phyloP scores from a whole-genome alignment of 495 filamentous ascomycete species.

The Penicillium simplicissimum region DNA sequence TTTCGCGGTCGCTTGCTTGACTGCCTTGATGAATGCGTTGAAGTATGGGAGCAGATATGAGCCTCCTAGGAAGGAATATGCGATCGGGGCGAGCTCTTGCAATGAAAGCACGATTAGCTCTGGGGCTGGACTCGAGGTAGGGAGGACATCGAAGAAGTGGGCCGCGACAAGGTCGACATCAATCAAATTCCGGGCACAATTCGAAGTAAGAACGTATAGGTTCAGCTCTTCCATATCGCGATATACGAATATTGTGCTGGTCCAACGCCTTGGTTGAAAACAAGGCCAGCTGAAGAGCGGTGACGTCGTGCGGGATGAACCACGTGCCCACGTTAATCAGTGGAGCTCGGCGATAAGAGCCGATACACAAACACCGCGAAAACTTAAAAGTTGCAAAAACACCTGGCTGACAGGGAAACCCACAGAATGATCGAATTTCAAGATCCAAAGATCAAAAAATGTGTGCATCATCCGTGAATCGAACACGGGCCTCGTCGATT shows the following conservation, averaged over 20 bases:
- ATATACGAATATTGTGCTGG: background rate
- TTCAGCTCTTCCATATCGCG: slow-evolving; percentile 48
- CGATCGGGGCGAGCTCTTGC: slow-evolving; percentile 87
- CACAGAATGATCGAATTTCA: no score
- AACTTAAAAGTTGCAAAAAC: background rate
- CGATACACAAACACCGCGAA: slow-evolving; percentile 4
- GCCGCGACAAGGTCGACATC: slow-evolving; percentile 63
- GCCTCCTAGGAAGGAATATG: slow-evolving; percentile 83
- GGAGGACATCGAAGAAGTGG: slow-evolving; percentile 71
- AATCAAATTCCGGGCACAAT: slow-evolving; percentile 73
- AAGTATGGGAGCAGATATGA: slow-evolving; percentile 77
- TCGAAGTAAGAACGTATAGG: slow-evolving; percentile 84
- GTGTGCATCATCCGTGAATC: slow-evolving; percentile 58
- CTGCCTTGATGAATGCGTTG: slow-evolving; percentile 61
- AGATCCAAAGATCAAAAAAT: background rate
- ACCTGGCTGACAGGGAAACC: no score
- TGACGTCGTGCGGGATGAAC: slow-evolving; percentile 15
- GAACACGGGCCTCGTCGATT: slow-evolving; percentile 61
- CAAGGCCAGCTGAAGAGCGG: slow-evolving; percentile 9
- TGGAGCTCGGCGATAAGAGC: slow-evolving; percentile 4
- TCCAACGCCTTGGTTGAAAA: background rate
- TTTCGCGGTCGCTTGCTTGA: slow-evolving; percentile 62
- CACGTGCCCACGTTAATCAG: slow-evolving; percentile 16
- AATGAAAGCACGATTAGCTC: slow-evolving; percentile 76
- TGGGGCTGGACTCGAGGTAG: slow-evolving; percentile 52